These are phyloP conservation scores for Saxophila tyrrhenica DNA, from an alignment of 495 filamentous ascomycete species.

Conservation along the genomic window DNA sequence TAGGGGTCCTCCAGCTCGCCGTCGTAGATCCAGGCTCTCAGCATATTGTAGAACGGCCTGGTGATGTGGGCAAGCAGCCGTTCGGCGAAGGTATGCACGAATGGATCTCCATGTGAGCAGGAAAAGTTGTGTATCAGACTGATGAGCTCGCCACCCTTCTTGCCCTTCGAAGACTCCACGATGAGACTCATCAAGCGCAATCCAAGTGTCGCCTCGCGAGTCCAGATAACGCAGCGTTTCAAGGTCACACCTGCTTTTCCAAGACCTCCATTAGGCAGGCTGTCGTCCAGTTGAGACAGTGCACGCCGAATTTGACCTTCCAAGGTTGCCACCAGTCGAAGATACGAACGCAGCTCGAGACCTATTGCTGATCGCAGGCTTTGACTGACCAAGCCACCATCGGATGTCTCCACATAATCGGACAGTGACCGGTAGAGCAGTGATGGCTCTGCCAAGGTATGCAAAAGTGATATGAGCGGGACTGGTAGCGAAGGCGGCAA, in stretches of 20 bases:
- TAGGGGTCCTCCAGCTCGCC: conserved; percentile 95
- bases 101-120: conserved; percentile 86
- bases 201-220: conserved; percentile 91
- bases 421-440: conserved; percentile 73
- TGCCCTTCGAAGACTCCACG: conserved; percentile 74
- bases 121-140: conserved; percentile 89
- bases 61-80: conserved; percentile 83
- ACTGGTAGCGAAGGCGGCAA: conserved; percentile 69
- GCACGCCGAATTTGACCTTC: conserved; percentile 89
- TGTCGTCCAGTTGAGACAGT: conserved; percentile 53
- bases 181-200: conserved; percentile 88
- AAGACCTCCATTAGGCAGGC: conserved; percentile 50
- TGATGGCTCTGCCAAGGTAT: conserved; percentile 86
- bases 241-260: conserved; percentile 89
- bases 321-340: conserved; percentile 83
- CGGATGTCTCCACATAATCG: conserved; percentile 62
- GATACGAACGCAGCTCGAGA: conserved; percentile 75
- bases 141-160: conserved; percentile 88
- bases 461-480: conserved; percentile 75
- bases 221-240: conserved; percentile 95
- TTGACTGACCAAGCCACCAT: conserved; percentile 72
- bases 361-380: conserved; percentile 84
- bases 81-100: conserved; percentile 88
- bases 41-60: conserved; percentile 93
- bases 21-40: conserved; percentile 95